Conservation (phyloP, 495 filamentous ascomycete species). For the Penicillium samsonianum region DNA sequence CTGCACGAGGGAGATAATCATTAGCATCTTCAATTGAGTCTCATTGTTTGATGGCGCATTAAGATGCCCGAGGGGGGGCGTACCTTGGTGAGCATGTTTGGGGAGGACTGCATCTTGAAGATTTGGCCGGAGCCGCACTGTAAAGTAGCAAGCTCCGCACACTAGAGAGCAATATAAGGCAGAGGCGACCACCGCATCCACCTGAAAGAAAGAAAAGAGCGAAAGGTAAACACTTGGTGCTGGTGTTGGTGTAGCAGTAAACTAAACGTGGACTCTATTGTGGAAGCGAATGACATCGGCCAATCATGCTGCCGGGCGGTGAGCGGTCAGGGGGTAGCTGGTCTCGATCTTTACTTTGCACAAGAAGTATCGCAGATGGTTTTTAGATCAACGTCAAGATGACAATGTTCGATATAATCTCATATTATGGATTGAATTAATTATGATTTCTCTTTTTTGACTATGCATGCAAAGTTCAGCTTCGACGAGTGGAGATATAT, state of each 20-base stretch:
- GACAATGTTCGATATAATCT: not conserved
- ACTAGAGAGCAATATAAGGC: conserved; percentile 31
- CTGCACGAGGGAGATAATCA: conserved; percentile 45
- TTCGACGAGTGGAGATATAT: not conserved
- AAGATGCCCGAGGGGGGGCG: conserved; percentile 26
- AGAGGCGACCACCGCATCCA: conserved; percentile 47
- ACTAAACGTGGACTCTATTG: conserved; percentile 51
- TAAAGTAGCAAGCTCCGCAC: conserved; percentile 51
- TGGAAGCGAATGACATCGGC: conserved; percentile 42
- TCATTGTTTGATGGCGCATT: conserved; percentile 4
- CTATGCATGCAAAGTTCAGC: not conserved
- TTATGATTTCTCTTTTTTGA: not conserved
- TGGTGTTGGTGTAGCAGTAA: conserved; percentile 32
- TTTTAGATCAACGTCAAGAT: not conserved
- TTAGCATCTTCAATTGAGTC: conserved; percentile 29
- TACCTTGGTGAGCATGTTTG: conserved; percentile 79
- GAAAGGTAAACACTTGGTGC: conserved; percentile 24
- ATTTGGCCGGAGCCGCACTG: conserved; percentile 53
- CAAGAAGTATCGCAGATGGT: not conserved
- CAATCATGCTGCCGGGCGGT: conserved; percentile 46
- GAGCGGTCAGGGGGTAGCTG: conserved; percentile 26
- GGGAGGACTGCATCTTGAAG: conserved; percentile 68
- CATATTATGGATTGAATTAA: not conserved
- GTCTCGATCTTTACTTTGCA: not conserved
- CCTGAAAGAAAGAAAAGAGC: conserved; percentile 26